These are phyloP conservation scores for Citropsis articulata DNA, from an alignment of 345 rosid genomes.

Conservation along the genomic window DNA sequence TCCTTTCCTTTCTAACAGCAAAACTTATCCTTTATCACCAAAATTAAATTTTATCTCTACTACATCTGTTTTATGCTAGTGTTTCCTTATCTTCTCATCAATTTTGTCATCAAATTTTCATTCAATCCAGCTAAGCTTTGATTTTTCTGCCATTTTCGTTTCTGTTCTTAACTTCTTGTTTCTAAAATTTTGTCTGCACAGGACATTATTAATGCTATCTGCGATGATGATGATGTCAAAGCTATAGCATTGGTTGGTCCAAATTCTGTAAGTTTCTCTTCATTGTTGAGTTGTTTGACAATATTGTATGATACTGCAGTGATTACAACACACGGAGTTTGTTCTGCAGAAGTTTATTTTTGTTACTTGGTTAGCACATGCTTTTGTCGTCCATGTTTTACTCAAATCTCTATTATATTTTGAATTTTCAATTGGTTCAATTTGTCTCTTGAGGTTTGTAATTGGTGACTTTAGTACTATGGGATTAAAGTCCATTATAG, in stretches of 20 bases:
- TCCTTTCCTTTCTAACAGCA: not conserved
- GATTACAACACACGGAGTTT: not conserved
- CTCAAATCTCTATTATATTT: not conserved
- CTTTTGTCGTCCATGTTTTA: not conserved
- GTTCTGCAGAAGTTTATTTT: not conserved
- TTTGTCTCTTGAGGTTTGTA: not conserved
- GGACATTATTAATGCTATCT: constrained; percentile 92
- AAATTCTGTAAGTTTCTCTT: constrained; percentile 61
- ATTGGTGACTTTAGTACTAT: too few species aligned
- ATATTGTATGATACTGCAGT: not conserved
- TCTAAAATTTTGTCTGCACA: constrained; percentile 25
- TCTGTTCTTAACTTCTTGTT: constrained; percentile 11
- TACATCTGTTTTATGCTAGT: not conserved
- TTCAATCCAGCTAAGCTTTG: not conserved
- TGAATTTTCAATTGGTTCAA: constrained; percentile 1
- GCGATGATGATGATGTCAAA: constrained; percentile 73
- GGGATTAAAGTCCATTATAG: not conserved
- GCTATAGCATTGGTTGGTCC: constrained; percentile 97
- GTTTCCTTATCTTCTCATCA: too few species aligned
- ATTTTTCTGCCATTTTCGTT: not conserved
- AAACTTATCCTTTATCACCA: not conserved
- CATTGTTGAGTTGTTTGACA: not conserved
- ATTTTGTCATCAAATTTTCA: not conserved
- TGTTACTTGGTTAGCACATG: not conserved
- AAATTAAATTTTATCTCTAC: not conserved